phyloP scores from a whole-genome alignment of 192 early-diverging fungal genomes.

The Gaertneriomyces semiglobifer region DNA sequence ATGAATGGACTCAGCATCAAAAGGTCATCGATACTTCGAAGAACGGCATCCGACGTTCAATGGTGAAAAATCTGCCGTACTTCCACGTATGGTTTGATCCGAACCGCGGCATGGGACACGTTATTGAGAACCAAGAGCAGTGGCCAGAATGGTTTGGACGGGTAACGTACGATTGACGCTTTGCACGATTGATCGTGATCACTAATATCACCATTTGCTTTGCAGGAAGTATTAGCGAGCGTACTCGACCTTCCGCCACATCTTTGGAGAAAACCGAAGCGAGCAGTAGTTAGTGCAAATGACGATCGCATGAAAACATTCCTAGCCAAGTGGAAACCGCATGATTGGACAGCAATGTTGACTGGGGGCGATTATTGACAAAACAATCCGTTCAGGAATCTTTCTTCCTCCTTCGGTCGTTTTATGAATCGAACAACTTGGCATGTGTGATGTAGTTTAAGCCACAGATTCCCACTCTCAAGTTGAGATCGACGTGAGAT shows the following conservation, averaged over 20 bases:
- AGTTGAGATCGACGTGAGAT: too few species aligned
- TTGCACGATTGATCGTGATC: constrained; percentile 3
- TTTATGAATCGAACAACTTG: too few species aligned
- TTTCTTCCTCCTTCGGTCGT: too few species aligned
- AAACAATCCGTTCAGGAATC: too few species aligned
- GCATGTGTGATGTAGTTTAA: too few species aligned
- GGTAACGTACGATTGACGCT: constrained; percentile 32
- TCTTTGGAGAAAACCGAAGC: constrained; percentile 67
- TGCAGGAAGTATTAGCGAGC: constrained; percentile 73
- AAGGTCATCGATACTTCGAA: constrained; percentile 72
- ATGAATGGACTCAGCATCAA: constrained; percentile 87
- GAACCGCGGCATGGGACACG: constrained; percentile 85
- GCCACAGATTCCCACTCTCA: too few species aligned
- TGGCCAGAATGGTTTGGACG: constrained; percentile 87
- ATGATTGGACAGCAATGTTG: constrained; percentile 81
- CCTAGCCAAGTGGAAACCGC: constrained; percentile 64
- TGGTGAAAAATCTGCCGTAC: constrained; percentile 77
- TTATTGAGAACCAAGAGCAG: constrained; percentile 82
- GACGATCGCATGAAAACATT: constrained; percentile 56
- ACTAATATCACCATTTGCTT: constrained; percentile 8
- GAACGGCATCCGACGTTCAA: constrained; percentile 43
- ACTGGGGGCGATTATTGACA: constrained; percentile 34
- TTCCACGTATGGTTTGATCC: constrained; percentile 97
- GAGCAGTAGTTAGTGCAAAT: constrained; percentile 47
- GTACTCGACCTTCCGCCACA: constrained; percentile 76